Conservation (phyloP, 2,329 filamentous ascomycete genomes). For the Neonectria sp. region DNA sequence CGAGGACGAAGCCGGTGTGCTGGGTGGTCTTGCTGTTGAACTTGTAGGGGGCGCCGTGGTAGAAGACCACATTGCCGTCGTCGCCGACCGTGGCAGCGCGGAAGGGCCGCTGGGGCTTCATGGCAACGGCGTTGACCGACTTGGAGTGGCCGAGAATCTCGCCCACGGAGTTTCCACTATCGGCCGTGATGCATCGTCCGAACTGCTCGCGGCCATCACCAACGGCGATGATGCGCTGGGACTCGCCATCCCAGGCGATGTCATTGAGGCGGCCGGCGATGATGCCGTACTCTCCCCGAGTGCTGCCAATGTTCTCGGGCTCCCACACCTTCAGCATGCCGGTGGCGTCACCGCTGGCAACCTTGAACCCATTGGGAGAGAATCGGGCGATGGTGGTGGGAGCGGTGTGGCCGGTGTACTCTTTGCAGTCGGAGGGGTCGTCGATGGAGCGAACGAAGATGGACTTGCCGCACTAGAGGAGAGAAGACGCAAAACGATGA, state of each 20-base stretch:
- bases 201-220: conserved; percentile 95
- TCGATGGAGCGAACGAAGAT: conserved; percentile 97
- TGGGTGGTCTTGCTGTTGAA: conserved; percentile 88
- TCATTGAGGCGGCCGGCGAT: conserved; percentile 97
- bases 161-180: conserved; percentile 96
- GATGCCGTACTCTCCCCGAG: conserved; percentile 94
- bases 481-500: conserved; percentile 10
- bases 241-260: conserved; percentile 97
- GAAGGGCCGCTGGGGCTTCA: conserved; percentile 91
- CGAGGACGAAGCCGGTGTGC: conserved; percentile 92
- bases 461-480: conserved; percentile 87
- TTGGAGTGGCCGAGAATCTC: conserved; percentile 94
- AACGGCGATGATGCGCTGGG: conserved; percentile 95
- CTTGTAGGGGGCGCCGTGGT: conserved; percentile 95
- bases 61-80: conserved; percentile 91
- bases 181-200: conserved; percentile 93
- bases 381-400: conserved; percentile 94
- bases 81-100: conserved; percentile 93
- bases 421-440: conserved; percentile 84
- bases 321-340: conserved; percentile 95
- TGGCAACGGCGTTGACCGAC: conserved; percentile 90
- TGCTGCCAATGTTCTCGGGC: conserved; percentile 84
- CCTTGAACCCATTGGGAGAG: conserved; percentile 93
- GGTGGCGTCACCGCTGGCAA: conserved; percentile 90
- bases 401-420: conserved; percentile 93